Conservation (phyloP, 1,139 yeast species). For the Protomyces macrosporus region DNA sequence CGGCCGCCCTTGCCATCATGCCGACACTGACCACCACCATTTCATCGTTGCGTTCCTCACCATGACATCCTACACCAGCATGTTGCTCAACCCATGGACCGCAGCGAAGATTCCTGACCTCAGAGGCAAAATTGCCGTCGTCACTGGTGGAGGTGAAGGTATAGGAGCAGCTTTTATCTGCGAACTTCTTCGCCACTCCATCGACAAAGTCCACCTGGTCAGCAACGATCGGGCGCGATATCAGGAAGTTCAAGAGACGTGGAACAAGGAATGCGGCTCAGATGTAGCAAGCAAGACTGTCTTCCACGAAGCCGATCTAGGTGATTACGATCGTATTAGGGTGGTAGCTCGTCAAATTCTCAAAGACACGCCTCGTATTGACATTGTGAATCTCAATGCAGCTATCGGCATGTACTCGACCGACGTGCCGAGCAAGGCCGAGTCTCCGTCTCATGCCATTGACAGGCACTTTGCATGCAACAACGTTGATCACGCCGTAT, state of each 20-base stretch:
- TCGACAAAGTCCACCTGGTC: conserved; percentile 14
- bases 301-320: conserved; percentile 12
- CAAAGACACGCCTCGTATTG: conserved; percentile 14
- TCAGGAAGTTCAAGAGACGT: conserved; percentile 9
- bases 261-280: conserved; percentile 17
- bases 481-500: conserved; percentile 21
- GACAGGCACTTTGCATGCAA: conserved; percentile 24
- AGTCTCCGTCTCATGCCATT: conserved; percentile 2
- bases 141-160: conserved; percentile 32
- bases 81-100: conserved; percentile 19
- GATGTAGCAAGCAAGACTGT: conserved; percentile 7
- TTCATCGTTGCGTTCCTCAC: neutral
- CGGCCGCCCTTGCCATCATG: too few relatives aligned
- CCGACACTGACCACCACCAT: too few relatives aligned
- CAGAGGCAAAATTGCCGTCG: conserved; percentile 39
- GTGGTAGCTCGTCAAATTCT: conserved; percentile 4
- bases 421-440: conserved; percentile 5
- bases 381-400: conserved; percentile 13
- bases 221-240: conserved; percentile 19
- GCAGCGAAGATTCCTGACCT: conserved; percentile 45
- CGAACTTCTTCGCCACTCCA: conserved; percentile 26
- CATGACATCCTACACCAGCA: neutral
- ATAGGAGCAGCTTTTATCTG: conserved; percentile 32
- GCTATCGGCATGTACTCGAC: conserved; percentile 24
- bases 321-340: conserved; percentile 1